phyloP scores from a whole-genome alignment of 2,329 filamentous ascomycete genomes.

The Penicillium janthinellum region DNA sequence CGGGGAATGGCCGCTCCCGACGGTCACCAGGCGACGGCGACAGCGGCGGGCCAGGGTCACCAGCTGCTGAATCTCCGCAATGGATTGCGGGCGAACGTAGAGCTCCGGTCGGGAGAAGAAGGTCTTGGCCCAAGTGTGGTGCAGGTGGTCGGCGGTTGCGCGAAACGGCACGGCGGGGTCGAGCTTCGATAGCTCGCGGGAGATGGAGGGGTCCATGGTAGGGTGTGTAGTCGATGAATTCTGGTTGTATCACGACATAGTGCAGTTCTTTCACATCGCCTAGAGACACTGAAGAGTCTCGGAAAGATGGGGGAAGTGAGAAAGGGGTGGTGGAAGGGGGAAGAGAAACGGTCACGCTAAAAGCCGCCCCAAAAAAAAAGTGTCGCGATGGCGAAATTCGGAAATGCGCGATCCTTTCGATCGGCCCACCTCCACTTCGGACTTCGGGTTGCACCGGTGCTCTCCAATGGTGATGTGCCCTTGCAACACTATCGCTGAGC shows the following conservation, averaged over 20 bases:
- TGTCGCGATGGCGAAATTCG: conserved; percentile 9
- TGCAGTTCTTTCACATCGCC: conserved; percentile 15
- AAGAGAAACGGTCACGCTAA: conserved; percentile 11
- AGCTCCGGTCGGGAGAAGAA: conserved; percentile 88
- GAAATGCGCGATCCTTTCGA: conserved; percentile 2
- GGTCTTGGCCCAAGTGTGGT: conserved; percentile 93
- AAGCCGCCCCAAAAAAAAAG: conserved; percentile 1
- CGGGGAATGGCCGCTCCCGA: conserved; percentile 91
- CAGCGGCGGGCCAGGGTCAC: conserved; percentile 78
- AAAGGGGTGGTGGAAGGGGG: conserved; percentile 6
- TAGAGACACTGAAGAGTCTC: not conserved
- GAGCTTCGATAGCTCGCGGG: conserved; percentile 59
- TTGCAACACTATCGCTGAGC: no score
- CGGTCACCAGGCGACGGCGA: conserved; percentile 77
- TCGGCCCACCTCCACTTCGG: conserved; percentile 12
- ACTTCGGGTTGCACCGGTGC: not conserved
- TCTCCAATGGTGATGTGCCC: no score
- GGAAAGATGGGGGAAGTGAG: not conserved
- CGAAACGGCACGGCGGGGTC: conserved; percentile 73
- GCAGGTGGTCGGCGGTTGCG: conserved; percentile 69
- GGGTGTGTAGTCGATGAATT: conserved; percentile 4
- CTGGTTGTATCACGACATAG: conserved; percentile 13
- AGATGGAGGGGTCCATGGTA: conserved; percentile 50
- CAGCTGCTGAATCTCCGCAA: conserved; percentile 80
- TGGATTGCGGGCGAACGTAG: conserved; percentile 79